A percentile compares a stretch with the other conserved stretches of the same genome.
Evolutionary conservation across 805 yeast genomes (phyloP).

Genomic region (Candida incommunis): DNA sequence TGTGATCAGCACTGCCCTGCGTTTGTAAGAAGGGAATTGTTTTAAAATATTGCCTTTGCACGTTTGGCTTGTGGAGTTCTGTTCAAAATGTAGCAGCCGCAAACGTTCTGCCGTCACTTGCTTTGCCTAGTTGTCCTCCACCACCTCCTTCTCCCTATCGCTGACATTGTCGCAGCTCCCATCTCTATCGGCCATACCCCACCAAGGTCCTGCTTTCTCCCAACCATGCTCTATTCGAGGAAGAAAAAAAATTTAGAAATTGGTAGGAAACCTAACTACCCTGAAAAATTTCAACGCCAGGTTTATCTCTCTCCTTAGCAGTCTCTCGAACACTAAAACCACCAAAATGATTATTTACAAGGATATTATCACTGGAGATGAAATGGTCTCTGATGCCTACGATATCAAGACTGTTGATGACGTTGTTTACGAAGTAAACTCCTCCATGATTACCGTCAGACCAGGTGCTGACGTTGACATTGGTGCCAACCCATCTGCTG

Average conservation of each 20-base stretch:
- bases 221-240: background rate
- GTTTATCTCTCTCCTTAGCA: too few species aligned
- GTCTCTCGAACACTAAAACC: background rate
- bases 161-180: too few species aligned
- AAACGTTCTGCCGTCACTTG: too few species aligned
- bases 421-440: constrained; percentile 93
- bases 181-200: too few species aligned
- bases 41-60: too few species aligned
- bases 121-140: too few species aligned
- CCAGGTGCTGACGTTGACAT: constrained; percentile 85
- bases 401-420: constrained; percentile 75
- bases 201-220: too few species aligned
- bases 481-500: constrained; percentile 99
- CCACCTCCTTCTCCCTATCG: too few species aligned
- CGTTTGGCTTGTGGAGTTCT: too few species aligned
- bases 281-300: constrained; percentile 2
- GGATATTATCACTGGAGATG: constrained; percentile 91
- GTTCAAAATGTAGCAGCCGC: too few species aligned
- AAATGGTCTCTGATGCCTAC: constrained; percentile 89
- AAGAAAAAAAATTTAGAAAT: background rate
- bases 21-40: too few species aligned
- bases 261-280: background rate
- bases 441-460: constrained; percentile 78
- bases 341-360: constrained; percentile 23
- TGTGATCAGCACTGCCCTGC: too few species aligned